A percentile compares a stretch with the other conserved stretches of the same genome.
These are phyloP conservation scores for Epithele typhae DNA, from an alignment of 768 basidiomycete genomes.

Conservation along the genomic window DNA sequence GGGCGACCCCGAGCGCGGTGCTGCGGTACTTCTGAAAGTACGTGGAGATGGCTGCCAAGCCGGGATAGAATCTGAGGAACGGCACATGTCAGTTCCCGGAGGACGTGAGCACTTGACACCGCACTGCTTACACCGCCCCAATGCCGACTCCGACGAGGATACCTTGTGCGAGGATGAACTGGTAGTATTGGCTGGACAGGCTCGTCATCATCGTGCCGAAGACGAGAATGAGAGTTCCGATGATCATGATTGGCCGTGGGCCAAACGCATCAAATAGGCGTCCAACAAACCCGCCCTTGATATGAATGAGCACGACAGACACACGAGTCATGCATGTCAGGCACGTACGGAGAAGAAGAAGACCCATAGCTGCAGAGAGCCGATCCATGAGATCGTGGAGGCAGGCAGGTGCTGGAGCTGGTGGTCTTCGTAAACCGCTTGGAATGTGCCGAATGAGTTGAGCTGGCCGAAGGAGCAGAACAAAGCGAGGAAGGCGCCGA, in stretches of 20 bases:
- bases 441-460: slow-evolving; percentile 69
- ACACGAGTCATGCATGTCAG: not conserved
- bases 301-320: not conserved
- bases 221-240: slow-evolving; percentile 45
- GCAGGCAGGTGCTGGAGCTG: slow-evolving; percentile 47
- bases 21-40: slow-evolving; percentile 61
- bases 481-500: slow-evolving; percentile 62
- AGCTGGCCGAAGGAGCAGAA: slow-evolving; percentile 72
- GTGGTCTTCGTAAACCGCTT: slow-evolving; percentile 61
- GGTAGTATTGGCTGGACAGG: slow-evolving; percentile 50
- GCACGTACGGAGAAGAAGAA: slow-evolving; percentile 63
- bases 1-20: slow-evolving; percentile 65
- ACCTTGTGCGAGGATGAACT: slow-evolving; percentile 60
- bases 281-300: slow-evolving; percentile 59
- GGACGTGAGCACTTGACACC: not conserved
- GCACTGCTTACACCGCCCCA: slow-evolving; percentile 51
- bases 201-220: slow-evolving; percentile 57
- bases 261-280: slow-evolving; percentile 58
- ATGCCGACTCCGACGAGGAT: slow-evolving; percentile 60
- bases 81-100: slow-evolving; percentile 8
- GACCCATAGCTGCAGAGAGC: slow-evolving; percentile 61
- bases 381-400: slow-evolving; percentile 65
- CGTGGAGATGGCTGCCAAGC: slow-evolving; percentile 61
- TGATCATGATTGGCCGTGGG: slow-evolving; percentile 45
- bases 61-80: slow-evolving; percentile 57